phyloP scores from a whole-genome alignment of 176 grass and related monocot species.

The Aegilops bicornis region DNA sequence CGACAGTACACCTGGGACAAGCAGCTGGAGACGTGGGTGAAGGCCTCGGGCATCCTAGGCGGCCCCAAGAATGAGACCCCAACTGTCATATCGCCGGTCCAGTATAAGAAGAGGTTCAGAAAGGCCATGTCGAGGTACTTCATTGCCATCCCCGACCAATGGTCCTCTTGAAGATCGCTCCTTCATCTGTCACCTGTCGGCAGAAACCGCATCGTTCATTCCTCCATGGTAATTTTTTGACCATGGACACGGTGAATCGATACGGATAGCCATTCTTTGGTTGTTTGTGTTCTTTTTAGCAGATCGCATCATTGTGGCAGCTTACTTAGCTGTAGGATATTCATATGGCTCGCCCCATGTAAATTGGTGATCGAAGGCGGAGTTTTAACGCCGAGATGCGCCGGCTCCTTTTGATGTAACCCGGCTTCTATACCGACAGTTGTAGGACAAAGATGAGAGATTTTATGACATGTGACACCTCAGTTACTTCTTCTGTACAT shows the following conservation, averaged over 20 bases:
- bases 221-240: conserved; percentile 23
- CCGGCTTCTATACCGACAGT: not conserved
- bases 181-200: not conserved
- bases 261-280: conserved; percentile 31
- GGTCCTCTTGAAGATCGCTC: conserved; percentile 35
- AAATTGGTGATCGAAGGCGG: conserved; percentile 30
- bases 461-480: conserved; percentile 14
- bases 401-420: conserved; percentile 16
- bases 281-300: conserved; percentile 26
- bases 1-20: conserved; percentile 97
- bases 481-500: not conserved
- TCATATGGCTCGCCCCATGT: conserved; percentile 17
- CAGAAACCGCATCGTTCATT: not conserved
- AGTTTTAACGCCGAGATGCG: conserved; percentile 34
- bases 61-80: conserved; percentile 73
- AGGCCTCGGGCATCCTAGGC: conserved; percentile 83
- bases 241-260: not conserved
- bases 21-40: conserved; percentile 95
- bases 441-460: not conserved
- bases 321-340: conserved; percentile 34
- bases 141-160: conserved; percentile 58
- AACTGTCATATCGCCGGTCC: conserved; percentile 74
- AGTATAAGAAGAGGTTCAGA: conserved; percentile 94
- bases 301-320: conserved; percentile 25
- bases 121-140: conserved; percentile 97